phyloP scores from a whole-genome alignment of 345 rosid genomes.

The Camelina sativa region DNA sequence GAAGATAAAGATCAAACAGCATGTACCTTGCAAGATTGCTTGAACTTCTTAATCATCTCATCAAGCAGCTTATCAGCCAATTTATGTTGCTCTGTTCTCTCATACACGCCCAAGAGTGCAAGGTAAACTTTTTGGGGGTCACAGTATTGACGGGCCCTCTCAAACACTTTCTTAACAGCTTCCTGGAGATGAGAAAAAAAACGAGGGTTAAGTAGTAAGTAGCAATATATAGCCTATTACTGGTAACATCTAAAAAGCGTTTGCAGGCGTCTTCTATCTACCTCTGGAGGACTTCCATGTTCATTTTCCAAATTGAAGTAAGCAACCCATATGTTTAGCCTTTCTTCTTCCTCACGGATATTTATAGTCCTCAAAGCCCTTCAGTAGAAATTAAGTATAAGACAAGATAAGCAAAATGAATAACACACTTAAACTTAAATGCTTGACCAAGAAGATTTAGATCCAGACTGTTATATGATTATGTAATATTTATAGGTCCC shows the following conservation, averaged over 20 bases:
- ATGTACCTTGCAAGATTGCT: conserved; percentile 89
- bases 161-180: conserved; percentile 78
- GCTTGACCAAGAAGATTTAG: conserved; percentile 19
- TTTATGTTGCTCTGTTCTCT: conserved; percentile 77
- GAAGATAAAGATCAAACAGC: conserved; percentile 6
- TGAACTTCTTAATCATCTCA: conserved; percentile 86
- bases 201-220: conserved; percentile 18
- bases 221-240: conserved; percentile 2
- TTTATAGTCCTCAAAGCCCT: conserved; percentile 93
- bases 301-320: conserved; percentile 94
- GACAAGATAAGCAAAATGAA: conserved; percentile 7
- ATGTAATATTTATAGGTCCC: not conserved
- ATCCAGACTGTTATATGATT: not conserved
- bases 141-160: conserved; percentile 86
- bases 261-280: conserved; percentile 36
- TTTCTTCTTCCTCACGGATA: conserved; percentile 89
- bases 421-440: not conserved
- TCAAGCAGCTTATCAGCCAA: conserved; percentile 76
- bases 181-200: conserved; percentile 58
- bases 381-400: conserved; percentile 37
- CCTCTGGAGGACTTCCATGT: conserved; percentile 96
- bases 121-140: conserved; percentile 82
- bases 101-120: conserved; percentile 82
- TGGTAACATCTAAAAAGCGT: conserved; percentile 17
- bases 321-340: conserved; percentile 95